These are phyloP conservation scores for Carpinus fangiana DNA, from an alignment of 306 rosid genomes.

Conservation along the genomic window DNA sequence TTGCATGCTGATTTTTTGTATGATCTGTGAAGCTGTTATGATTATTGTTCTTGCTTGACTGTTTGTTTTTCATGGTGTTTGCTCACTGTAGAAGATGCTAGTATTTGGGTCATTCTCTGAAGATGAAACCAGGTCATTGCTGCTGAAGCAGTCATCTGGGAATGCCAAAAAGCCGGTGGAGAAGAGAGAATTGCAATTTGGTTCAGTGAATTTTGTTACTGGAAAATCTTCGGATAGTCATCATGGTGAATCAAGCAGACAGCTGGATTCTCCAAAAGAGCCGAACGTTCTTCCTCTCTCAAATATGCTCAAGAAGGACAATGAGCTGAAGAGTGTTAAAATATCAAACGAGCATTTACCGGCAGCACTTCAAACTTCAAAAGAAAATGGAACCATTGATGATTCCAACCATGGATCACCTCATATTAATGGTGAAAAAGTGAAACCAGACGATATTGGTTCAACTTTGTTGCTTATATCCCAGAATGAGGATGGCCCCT, in stretches of 20 bases:
- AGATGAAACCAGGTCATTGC: constrained; percentile 77
- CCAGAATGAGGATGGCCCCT: constrained; percentile 34
- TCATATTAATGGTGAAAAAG: constrained; percentile 34
- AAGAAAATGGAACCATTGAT: constrained; percentile 53
- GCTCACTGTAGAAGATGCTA: constrained; percentile 41
- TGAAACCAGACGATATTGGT: constrained; percentile 6
- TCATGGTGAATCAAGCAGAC: constrained; percentile 35
- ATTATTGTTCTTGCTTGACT: constrained; percentile 6
- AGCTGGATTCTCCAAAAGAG: constrained; percentile 31
- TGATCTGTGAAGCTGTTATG: neutral
- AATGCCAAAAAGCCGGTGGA: constrained; percentile 42
- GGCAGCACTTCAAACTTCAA: constrained; percentile 27
- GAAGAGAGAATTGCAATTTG: constrained; percentile 65
- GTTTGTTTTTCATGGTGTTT: constrained; percentile 13
- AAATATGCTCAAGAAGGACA: constrained; percentile 32
- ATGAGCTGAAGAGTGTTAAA: constrained; percentile 37
- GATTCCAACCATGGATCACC: constrained; percentile 15
- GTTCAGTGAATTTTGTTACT: constrained; percentile 51
- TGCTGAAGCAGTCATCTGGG: constrained; percentile 43
- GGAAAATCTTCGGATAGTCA: constrained; percentile 19
- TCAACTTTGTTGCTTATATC: constrained; percentile 22
- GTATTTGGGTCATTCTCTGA: constrained; percentile 90
- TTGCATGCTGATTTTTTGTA: constrained; percentile 9
- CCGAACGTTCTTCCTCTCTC: constrained; percentile 25
- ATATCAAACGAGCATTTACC: constrained; percentile 26